phyloP scores from a whole-genome alignment of 2,329 filamentous ascomycete species.

The Xylaria sp. region DNA sequence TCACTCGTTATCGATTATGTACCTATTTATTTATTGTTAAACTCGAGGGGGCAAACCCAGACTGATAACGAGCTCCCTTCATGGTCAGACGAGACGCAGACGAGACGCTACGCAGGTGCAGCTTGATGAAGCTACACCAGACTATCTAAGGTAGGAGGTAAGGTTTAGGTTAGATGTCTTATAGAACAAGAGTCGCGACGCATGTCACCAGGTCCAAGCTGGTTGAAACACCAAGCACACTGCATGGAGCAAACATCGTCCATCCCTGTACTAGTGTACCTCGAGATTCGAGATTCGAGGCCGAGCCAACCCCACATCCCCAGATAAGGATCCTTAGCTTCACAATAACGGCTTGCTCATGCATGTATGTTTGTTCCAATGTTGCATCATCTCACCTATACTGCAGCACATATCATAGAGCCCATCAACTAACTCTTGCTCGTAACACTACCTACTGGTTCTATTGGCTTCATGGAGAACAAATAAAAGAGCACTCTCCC shows the following conservation, averaged over 20 bases:
- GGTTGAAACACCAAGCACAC: slow-evolving; percentile 16
- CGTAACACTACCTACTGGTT: too few species aligned
- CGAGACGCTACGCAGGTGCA: slow-evolving; percentile 17
- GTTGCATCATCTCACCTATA: slow-evolving; percentile 19
- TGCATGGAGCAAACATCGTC: slow-evolving; percentile 11
- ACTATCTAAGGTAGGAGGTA: not conserved
- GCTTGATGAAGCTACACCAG: slow-evolving; percentile 27
- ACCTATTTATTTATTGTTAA: not conserved
- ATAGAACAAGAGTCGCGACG: slow-evolving; percentile 4
- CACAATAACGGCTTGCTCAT: not conserved
- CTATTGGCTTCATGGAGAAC: too few species aligned
- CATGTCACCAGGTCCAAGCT: slow-evolving; percentile 25
- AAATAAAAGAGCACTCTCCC: too few species aligned
- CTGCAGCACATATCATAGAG: too few species aligned
- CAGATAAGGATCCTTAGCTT: slow-evolving; percentile 20
- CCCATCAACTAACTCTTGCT: too few species aligned
- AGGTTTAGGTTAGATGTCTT: slow-evolving; percentile 7
- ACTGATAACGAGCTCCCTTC: not conserved
- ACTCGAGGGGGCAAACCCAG: not conserved
- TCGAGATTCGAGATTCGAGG: not conserved
- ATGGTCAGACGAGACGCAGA: not conserved
- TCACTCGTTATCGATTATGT: slow-evolving; percentile 3
- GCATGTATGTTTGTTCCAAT: slow-evolving; percentile 11
- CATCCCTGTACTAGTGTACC: slow-evolving; percentile 2
- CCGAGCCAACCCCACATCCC: slow-evolving; percentile 17